A percentile compares a stretch with the other conserved stretches of the same genome.
Evolutionary conservation across 176 grass and related monocot genomes (phyloP).

Genomic region (Oryza nivara): DNA sequence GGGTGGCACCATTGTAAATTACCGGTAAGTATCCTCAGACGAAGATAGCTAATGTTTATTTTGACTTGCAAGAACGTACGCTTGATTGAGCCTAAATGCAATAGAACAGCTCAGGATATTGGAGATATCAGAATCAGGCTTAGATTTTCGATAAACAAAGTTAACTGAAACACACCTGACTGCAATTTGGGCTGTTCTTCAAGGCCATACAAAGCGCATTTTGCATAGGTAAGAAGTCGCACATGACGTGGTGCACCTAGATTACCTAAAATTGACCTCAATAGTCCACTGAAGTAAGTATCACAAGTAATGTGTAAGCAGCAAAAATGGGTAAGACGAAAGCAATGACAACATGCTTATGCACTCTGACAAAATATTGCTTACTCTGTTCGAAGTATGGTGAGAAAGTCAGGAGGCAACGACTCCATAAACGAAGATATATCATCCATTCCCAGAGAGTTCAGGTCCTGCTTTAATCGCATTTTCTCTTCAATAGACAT

Average conservation of each 20-base stretch:
- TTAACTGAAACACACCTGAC: constrained; percentile 34
- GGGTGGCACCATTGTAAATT: neutral
- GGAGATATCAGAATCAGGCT: neutral
- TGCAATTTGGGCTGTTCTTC: constrained; percentile 59
- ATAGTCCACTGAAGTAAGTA: constrained; percentile 65
- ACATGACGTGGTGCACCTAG: constrained; percentile 69
- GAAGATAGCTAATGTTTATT: constrained; percentile 63
- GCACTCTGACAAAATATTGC: constrained; percentile 1
- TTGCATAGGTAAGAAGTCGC: constrained; percentile 82
- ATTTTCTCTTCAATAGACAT: constrained; percentile 82
- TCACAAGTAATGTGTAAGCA: constrained; percentile 24
- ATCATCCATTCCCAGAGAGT: constrained; percentile 75
- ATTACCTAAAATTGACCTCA: constrained; percentile 82
- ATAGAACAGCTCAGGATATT: constrained; percentile 32
- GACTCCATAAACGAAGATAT: constrained; percentile 92
- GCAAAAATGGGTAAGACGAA: constrained; percentile 24
- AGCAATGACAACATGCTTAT: constrained; percentile 10
- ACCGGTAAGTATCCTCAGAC: constrained; percentile 67
- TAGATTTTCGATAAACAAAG: neutral
- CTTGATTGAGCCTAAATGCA: constrained; percentile 55
- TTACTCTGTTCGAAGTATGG: constrained; percentile 90
- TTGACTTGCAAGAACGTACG: constrained; percentile 41
- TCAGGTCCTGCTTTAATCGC: constrained; percentile 68
- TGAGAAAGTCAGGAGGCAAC: constrained; percentile 77
- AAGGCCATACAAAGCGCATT: constrained; percentile 72